Conservation (phyloP, 2,329 filamentous ascomycete genomes). For the Bimuria novae-zelandiae region DNA sequence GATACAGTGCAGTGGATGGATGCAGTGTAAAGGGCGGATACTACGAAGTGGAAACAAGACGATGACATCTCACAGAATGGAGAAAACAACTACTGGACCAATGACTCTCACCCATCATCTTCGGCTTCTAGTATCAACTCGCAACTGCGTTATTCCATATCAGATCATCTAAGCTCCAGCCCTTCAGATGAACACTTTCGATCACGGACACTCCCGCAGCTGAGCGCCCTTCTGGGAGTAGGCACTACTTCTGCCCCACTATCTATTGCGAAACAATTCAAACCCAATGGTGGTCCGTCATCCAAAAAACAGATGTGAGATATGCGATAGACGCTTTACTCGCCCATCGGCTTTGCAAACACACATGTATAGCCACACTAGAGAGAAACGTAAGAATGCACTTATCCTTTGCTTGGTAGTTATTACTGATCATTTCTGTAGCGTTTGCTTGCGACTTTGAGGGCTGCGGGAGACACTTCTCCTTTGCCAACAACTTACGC, state of each 20-base stretch:
- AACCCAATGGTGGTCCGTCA: constrained; percentile 93
- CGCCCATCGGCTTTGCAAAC: constrained; percentile 92
- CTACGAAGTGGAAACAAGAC: neutral
- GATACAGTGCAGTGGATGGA: no score
- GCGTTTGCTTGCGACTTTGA: no score
- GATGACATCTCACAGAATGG: neutral
- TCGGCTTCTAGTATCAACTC: neutral
- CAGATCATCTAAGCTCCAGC: neutral
- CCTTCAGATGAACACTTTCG: neutral
- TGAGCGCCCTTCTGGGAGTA: neutral
- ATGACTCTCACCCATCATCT: neutral
- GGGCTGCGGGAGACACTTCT: no score
- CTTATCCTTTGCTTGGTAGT: no score
- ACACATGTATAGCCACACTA: constrained; percentile 98
- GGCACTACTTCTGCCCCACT: neutral
- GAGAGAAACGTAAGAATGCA: constrained; percentile 98
- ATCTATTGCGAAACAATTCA: constrained; percentile 60
- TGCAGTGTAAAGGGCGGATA: neutral
- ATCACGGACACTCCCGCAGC: no score
- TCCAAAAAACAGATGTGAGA: constrained; percentile 99
- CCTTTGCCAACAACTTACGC: no score
- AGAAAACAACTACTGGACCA: neutral
- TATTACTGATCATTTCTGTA: no score
- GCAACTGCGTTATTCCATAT: neutral
- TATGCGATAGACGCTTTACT: constrained; percentile 97